Evolutionary conservation across 2,329 filamentous ascomycete species (phyloP).

Genomic region (Calonectria multiphialidica): DNA sequence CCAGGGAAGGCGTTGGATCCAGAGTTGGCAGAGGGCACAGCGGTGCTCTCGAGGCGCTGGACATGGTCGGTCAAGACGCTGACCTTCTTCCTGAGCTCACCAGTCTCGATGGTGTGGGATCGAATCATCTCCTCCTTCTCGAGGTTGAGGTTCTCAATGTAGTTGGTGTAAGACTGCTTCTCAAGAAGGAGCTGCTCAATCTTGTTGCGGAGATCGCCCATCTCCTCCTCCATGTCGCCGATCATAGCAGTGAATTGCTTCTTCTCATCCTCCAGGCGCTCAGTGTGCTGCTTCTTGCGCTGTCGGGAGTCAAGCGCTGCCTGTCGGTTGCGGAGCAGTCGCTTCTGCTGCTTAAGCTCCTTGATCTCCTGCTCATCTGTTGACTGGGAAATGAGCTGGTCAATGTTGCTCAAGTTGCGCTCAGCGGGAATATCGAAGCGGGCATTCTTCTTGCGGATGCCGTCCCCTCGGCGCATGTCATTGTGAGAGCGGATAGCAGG

Average conservation of each 20-base stretch:
- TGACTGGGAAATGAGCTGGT: slow-evolving; percentile 88
- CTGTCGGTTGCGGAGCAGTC: slow-evolving; percentile 92
- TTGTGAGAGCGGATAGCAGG: slow-evolving; percentile 81
- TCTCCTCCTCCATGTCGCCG: slow-evolving; percentile 81
- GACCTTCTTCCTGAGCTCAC: slow-evolving; percentile 93
- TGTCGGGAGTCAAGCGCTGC: slow-evolving; percentile 97
- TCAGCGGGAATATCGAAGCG: slow-evolving; percentile 97
- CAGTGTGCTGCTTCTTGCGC: slow-evolving; percentile 98
- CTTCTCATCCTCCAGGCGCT: slow-evolving; percentile 96
- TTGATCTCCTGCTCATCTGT: slow-evolving; percentile 94
- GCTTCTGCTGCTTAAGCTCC: slow-evolving; percentile 98
- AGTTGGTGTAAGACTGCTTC: slow-evolving; percentile 80
- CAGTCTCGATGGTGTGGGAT: slow-evolving; percentile 88
- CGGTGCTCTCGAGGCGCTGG: slow-evolving; percentile 74
- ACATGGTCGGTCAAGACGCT: slow-evolving; percentile 81
- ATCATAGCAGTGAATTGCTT: slow-evolving; percentile 87
- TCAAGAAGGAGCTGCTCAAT: slow-evolving; percentile 79
- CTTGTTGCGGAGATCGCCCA: slow-evolving; percentile 75
- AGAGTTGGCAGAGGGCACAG: slow-evolving; percentile 51
- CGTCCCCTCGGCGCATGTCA: slow-evolving; percentile 82
- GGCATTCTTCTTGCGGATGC: slow-evolving; percentile 98
- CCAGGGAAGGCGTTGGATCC: slow-evolving; percentile 74
- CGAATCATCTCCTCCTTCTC: slow-evolving; percentile 95
- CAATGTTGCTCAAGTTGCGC: slow-evolving; percentile 93
- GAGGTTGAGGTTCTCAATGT: slow-evolving; percentile 80